Base-by-base conservation (phyloP, 495 filamentous ascomycete genomes). In the Paragyromitra xinjiangensis region DNA sequence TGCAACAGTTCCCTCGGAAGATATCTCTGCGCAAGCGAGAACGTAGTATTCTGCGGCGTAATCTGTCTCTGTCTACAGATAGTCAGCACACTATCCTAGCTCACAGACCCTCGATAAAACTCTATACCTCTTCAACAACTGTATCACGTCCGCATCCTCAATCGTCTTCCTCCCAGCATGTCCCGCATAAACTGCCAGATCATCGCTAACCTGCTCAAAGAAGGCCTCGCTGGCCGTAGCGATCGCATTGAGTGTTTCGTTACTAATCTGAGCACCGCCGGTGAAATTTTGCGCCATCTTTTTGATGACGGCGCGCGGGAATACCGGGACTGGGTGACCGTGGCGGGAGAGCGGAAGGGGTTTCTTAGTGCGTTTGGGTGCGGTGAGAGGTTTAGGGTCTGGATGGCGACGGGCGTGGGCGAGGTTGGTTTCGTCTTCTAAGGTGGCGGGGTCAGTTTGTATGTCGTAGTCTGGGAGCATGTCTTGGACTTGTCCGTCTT, bases 151-250 rank as follows among this genome's bases (percentile, higher is more conserved):
- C 67, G 86, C 90, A 81, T 96, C 93, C 67, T 95, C 91, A 81
- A 97, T 94, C 3, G 90, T 93, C 83, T 91, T 94, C 51, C 94
- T 88, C 39, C 91, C 89, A 3, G 92, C 93, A 83, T 97, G 94
- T 62, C 90, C 86, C 8, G 94, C 91, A 84, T 94, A 97, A 1
- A 87, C 89, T 3, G 88, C 88, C 72, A 97, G 85, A 80, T 96
- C 93, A 29, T 92, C 92, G 69, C 92, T 88, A 14, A 91, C 85
- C 83, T 97, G 94, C 80, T 95, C 91, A 81, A 97, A 96, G 83
- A 93, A 97, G 90, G 92, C 94, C 44, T 94, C 92, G 19, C 91
- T 91, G 16, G 93, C 92, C 80, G 92, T 90, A 81, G 91, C 89
- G 48, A 97, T 90, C 29, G 89, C 90, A 19, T 88, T 87, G 65